Conservation (phyloP, 805 yeast genomes). For the Myxozyma lipomycoides region DNA sequence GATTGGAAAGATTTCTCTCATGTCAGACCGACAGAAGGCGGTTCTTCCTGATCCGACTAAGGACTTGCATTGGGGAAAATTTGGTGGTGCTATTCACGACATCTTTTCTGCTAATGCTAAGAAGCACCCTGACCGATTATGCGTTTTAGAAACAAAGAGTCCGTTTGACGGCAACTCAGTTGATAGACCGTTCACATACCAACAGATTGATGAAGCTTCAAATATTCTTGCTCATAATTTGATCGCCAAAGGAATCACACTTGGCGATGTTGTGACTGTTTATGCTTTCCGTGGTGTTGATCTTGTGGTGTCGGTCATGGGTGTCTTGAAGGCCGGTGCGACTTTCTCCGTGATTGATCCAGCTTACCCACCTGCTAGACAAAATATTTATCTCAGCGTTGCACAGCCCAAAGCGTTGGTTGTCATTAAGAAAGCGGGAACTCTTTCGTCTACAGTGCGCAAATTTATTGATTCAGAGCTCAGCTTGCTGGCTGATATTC, state of each 20-base stretch:
- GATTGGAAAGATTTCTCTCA: constrained; percentile 60
- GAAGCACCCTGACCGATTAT: constrained; percentile 75
- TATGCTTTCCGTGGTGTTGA: constrained; percentile 98
- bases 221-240: constrained; percentile 89
- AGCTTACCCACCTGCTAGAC: constrained; percentile 98
- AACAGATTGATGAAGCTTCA: constrained; percentile 87
- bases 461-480: constrained; percentile 72
- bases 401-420: constrained; percentile 91
- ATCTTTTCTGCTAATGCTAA: constrained; percentile 85
- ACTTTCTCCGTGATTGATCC: constrained; percentile 98
- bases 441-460: constrained; percentile 69
- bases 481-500: constrained; percentile 66
- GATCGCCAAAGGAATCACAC: constrained; percentile 69
- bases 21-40: constrained; percentile 60
- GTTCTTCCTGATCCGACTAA: constrained; percentile 82
- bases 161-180: constrained; percentile 47
- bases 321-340: constrained; percentile 97
- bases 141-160: constrained; percentile 89
- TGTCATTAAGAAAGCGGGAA: constrained; percentile 87
- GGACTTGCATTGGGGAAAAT: constrained; percentile 85
- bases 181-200: constrained; percentile 74
- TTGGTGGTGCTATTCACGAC: constrained; percentile 94
- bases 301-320: constrained; percentile 93
- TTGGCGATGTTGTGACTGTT: constrained; percentile 96
- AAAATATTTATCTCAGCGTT: constrained; percentile 84